Evolutionary conservation across 495 filamentous ascomycete genomes (phyloP).

Genomic region (Lichina pygmaea): DNA sequence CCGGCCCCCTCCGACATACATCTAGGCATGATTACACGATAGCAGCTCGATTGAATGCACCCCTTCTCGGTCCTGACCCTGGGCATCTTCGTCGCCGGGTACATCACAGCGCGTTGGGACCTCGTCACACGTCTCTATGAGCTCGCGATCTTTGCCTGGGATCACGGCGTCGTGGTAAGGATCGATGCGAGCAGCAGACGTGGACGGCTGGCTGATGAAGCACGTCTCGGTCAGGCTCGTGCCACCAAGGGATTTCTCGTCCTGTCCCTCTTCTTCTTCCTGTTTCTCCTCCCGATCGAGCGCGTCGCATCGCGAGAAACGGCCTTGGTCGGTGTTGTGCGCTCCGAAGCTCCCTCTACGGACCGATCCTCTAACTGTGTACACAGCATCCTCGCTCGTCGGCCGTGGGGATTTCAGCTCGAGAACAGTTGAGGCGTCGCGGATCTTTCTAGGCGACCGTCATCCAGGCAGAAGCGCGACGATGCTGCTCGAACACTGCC

Average conservation of each 20-base stretch:
- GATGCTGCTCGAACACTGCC: slow-evolving; percentile 23
- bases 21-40: slow-evolving; percentile 1
- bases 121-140: slow-evolving; percentile 89
- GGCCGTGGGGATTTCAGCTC: slow-evolving; percentile 65
- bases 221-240: slow-evolving; percentile 21
- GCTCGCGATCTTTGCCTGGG: slow-evolving; percentile 88
- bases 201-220: slow-evolving; percentile 1
- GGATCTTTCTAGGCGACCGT: slow-evolving; percentile 74
- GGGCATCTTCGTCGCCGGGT: slow-evolving; percentile 96
- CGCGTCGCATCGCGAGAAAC: slow-evolving; percentile 42
- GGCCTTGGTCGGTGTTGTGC: slow-evolving; percentile 24
- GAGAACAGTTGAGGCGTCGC: slow-evolving; percentile 79
- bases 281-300: slow-evolving; percentile 48
- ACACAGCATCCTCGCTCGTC: slow-evolving; percentile 59
- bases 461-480: slow-evolving; percentile 25
- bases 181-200: slow-evolving; percentile 16
- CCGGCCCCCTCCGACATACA: too few species aligned
- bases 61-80: slow-evolving; percentile 80
- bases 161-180: slow-evolving; percentile 90
- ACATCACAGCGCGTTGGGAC: slow-evolving; percentile 96
- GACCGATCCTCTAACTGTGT: not conserved
- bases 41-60: slow-evolving; percentile 48
- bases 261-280: slow-evolving; percentile 49
- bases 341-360: not conserved
- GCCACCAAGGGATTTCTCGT: slow-evolving; percentile 48